Conservation (phyloP, 2,329 filamentous ascomycete species). For the Cadophora gregata region DNA sequence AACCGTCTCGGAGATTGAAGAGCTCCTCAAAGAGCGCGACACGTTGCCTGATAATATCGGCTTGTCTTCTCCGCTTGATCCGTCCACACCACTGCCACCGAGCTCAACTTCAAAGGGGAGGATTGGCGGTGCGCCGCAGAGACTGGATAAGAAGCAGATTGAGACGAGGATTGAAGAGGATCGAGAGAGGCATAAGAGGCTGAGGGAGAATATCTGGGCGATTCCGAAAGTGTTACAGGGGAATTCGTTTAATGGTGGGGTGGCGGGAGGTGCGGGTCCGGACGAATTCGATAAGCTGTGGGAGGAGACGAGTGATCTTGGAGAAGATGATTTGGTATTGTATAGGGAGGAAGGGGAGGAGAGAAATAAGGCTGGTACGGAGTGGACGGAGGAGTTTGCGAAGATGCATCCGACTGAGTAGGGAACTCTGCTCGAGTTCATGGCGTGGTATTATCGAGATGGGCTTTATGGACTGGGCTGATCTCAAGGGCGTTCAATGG, state of each 20-base stretch:
- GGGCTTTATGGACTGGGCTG: background rate
- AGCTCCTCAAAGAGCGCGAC: slow-evolving; percentile 75
- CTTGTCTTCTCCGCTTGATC: slow-evolving; percentile 34
- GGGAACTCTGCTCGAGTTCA: too few relatives aligned
- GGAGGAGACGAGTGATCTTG: slow-evolving; percentile 86
- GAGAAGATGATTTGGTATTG: slow-evolving; percentile 82
- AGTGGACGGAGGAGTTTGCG: slow-evolving; percentile 40
- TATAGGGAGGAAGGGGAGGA: slow-evolving; percentile 72
- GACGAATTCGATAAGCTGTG: slow-evolving; percentile 79
- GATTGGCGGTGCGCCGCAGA: slow-evolving; percentile 40
- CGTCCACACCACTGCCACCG: background rate
- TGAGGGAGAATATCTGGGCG: slow-evolving; percentile 93
- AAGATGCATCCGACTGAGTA: slow-evolving; percentile 19
- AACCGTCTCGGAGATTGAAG: slow-evolving; percentile 80
- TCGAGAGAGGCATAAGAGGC: slow-evolving; percentile 88
- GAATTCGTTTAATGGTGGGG: slow-evolving; percentile 1
- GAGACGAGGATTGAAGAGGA: slow-evolving; percentile 98
- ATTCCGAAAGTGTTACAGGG: slow-evolving; percentile 60
- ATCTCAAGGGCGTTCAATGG: slow-evolving; percentile 3
- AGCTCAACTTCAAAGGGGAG: background rate
- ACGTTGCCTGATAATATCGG: slow-evolving; percentile 35
- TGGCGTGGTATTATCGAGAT: background rate
- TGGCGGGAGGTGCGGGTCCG: slow-evolving; percentile 40
- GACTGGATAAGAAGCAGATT: slow-evolving; percentile 83
- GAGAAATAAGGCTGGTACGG: slow-evolving; percentile 32